These are phyloP conservation scores for Rhodotorula mucilaginosa DNA, from an alignment of 1,284 basidiomycete genomes.

Conservation along the genomic window DNA sequence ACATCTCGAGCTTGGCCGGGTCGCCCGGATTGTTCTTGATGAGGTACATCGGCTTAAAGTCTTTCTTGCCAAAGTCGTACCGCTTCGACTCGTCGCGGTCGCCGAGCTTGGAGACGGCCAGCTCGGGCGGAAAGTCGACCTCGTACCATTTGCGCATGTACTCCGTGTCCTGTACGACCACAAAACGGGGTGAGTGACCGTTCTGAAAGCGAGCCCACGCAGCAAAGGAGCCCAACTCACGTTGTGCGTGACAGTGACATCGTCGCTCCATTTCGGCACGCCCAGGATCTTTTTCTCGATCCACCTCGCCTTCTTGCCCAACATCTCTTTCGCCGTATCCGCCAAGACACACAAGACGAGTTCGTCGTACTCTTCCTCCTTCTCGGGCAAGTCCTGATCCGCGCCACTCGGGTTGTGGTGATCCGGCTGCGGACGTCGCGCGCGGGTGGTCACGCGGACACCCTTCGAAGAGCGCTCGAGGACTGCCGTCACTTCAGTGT, in stretches of 20 bases:
- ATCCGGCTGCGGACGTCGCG: constrained; percentile 46
- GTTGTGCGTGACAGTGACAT: constrained; percentile 62
- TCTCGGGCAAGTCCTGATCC: constrained; percentile 39
- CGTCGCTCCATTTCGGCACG: constrained; percentile 51
- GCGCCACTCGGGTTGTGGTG: constrained; percentile 49
- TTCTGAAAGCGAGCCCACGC: too few relatives aligned
- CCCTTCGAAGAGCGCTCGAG: constrained; percentile 44
- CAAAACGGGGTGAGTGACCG: too few relatives aligned
- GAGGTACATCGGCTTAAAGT: constrained; percentile 60
- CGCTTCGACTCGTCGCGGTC: constrained; percentile 52
- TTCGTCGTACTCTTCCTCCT: constrained; percentile 60
- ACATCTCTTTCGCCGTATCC: constrained; percentile 59
- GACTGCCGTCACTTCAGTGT: constrained; percentile 49
- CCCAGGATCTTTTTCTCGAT: constrained; percentile 62
- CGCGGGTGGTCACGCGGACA: constrained; percentile 47
- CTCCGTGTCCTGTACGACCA: background rate
- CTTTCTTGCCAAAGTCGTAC: constrained; percentile 53
- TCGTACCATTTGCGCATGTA: constrained; percentile 54
- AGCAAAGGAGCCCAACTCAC: constrained; percentile 41
- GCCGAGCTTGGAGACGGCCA: constrained; percentile 49
- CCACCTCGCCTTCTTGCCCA: constrained; percentile 59
- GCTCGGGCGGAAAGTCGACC: constrained; percentile 51
- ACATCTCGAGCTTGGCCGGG: constrained; percentile 63
- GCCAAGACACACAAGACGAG: constrained; percentile 62
- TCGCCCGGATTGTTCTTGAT: constrained; percentile 60